Percentiles rank a stretch among this genome's conserved stretches.
Evolutionary conservation across 108 stramenopile genomes (phyloP).

Genomic region (Parietichytrium sp.): DNA sequence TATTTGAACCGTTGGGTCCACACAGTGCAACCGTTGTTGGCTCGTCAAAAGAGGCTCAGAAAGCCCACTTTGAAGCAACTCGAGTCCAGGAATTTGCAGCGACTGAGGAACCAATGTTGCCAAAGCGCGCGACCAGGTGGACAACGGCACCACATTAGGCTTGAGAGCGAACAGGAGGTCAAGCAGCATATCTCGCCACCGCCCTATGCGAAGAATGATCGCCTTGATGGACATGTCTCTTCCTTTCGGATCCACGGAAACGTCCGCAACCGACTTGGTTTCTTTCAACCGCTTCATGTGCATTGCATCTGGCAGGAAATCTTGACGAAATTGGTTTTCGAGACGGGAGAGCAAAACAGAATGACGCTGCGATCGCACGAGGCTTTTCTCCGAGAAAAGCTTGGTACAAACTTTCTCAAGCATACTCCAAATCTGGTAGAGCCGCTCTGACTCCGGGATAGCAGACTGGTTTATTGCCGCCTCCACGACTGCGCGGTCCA

Average conservation of each 20-base stretch:
- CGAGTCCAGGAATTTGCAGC: conserved; percentile 2
- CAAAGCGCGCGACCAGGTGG: neutral
- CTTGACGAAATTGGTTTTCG: neutral
- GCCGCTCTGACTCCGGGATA: neutral
- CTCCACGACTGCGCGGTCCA: neutral
- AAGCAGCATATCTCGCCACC: conserved; percentile 11
- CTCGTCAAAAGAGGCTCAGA: neutral
- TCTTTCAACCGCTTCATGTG: neutral
- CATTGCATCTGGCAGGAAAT: conserved; percentile 2
- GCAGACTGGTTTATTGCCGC: too few species aligned
- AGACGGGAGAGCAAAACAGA: neutral
- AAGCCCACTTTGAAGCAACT: neutral
- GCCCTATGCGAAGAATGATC: neutral
- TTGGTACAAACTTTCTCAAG: neutral
- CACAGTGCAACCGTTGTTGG: neutral
- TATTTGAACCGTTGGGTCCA: neutral
- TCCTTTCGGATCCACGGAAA: neutral
- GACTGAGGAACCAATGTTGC: conserved; percentile 19
- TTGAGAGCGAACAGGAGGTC: neutral
- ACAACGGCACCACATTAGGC: neutral
- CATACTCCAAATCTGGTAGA: conserved; percentile 29
- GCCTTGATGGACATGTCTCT: conserved; percentile 5
- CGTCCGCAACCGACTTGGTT: neutral
- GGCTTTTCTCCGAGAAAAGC: neutral
- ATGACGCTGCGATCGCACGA: conserved; percentile 12